These are phyloP conservation scores for Wickerhamomyces xylosicus DNA, from an alignment of 805 yeast genomes.

Conservation along the genomic window DNA sequence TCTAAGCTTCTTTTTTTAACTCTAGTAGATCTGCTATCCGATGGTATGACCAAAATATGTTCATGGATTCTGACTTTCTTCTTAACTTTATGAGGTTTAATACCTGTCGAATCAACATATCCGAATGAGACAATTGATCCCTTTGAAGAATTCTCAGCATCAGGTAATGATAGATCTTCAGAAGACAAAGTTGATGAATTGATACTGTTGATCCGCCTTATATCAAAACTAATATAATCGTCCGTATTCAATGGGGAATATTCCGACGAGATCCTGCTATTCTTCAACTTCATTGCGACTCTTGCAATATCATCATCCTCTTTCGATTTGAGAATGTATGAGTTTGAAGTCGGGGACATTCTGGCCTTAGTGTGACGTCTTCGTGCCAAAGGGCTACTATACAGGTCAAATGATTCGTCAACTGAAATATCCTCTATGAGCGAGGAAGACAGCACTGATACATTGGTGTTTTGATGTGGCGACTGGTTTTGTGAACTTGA, in stretches of 20 bases:
- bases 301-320: constrained; percentile 19
- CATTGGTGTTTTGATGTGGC: neutral
- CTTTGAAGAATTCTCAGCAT: constrained; percentile 1
- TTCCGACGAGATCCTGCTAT: neutral
- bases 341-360: too few species aligned
- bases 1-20: neutral
- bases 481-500: neutral
- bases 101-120: neutral
- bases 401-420: neutral
- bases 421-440: neutral
- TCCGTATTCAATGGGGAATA: constrained; percentile 7
- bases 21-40: neutral
- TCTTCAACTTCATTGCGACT: neutral
- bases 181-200: neutral
- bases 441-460: neutral
- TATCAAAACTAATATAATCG: constrained; percentile 1
- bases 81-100: neutral
- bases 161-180: constrained; percentile 2
- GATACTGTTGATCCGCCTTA: constrained; percentile 1
- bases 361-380: too few species aligned
- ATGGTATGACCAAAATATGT: constrained; percentile 5
- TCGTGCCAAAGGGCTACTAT: constrained; percentile 7
- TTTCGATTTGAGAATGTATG: too few species aligned
- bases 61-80: constrained; percentile 14
- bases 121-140: constrained; percentile 3